Conservation (phyloP, 225 moss, liverwort and hornwort species). For the Polytrichum commune region DNA sequence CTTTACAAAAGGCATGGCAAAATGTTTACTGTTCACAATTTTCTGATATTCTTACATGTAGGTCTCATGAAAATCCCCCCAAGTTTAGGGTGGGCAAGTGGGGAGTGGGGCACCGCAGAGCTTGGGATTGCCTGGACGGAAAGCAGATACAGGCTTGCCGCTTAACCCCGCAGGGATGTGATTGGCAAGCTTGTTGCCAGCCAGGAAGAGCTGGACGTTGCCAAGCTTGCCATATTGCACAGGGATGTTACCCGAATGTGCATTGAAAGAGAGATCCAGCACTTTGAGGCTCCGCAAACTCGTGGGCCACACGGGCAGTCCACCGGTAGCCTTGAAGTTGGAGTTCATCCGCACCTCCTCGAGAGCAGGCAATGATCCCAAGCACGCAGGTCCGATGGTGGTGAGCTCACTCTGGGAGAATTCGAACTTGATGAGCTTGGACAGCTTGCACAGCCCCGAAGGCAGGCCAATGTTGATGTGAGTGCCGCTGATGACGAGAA, state of each 20-base stretch:
- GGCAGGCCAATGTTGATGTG: constrained; percentile 27
- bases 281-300: constrained; percentile 28
- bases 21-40: too few species aligned
- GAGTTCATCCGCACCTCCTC: constrained; percentile 27
- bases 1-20: too few species aligned
- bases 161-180: constrained; percentile 25
- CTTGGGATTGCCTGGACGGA: constrained; percentile 41
- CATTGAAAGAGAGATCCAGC: constrained; percentile 44
- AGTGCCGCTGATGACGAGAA: constrained; percentile 13
- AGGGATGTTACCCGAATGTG: constrained; percentile 38
- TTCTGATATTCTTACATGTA: too few species aligned
- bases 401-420: constrained; percentile 15
- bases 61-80: too few species aligned
- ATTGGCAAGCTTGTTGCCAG: constrained; percentile 28
- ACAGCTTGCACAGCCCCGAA: constrained; percentile 36
- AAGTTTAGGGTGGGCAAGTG: constrained; percentile 17
- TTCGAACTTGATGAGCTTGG: constrained; percentile 34
- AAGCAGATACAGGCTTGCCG: constrained; percentile 21
- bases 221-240: constrained; percentile 33
- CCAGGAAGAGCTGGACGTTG: constrained; percentile 26
- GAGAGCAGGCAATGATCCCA: constrained; percentile 21
- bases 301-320: constrained; percentile 42
- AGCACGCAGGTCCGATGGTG: constrained; percentile 37
- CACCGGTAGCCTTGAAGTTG: constrained; percentile 31
- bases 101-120: constrained; percentile 43